A percentile compares a stretch with the other conserved stretches of the same genome.
These are phyloP conservation scores for Colletotrichum spaethianum DNA, from an alignment of 2,329 filamentous ascomycete genomes.

Conservation along the genomic window DNA sequence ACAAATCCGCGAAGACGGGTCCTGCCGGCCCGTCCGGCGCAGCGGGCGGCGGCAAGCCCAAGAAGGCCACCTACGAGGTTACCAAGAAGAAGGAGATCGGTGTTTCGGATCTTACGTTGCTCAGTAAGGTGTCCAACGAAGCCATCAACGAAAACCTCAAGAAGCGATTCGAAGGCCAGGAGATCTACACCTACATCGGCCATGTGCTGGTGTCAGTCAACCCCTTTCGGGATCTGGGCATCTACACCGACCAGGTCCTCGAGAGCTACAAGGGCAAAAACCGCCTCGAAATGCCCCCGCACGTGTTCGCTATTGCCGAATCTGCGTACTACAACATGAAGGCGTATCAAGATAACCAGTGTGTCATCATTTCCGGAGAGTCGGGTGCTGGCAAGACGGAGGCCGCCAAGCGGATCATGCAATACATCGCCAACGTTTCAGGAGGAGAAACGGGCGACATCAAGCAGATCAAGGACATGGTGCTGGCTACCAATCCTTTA, in stretches of 20 bases:
- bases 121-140: slow-evolving; percentile 99
- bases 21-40: slow-evolving; percentile 56
- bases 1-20: slow-evolving; percentile 61
- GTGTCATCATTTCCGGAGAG: slow-evolving; percentile 98
- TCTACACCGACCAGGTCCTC: slow-evolving; percentile 95
- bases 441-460: slow-evolving; percentile 88
- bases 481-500: slow-evolving; percentile 96
- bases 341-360: slow-evolving; percentile 98
- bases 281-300: slow-evolving; percentile 92
- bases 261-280: slow-evolving; percentile 98
- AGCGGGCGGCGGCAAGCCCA: slow-evolving; percentile 74
- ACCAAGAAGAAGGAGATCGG: slow-evolving; percentile 99
- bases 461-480: slow-evolving; percentile 99
- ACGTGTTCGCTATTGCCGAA: slow-evolving; percentile 98
- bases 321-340: slow-evolving; percentile 99
- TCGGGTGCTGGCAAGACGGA: slow-evolving; percentile 99
- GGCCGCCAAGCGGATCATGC: slow-evolving; percentile 98
- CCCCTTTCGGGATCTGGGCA: slow-evolving; percentile 95
- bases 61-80: slow-evolving; percentile 95
- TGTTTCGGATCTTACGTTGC: slow-evolving; percentile 95
- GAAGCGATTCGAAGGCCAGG: slow-evolving; percentile 95
- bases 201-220: slow-evolving; percentile 99
- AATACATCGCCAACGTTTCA: slow-evolving; percentile 98
- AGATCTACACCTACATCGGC: slow-evolving; percentile 99
- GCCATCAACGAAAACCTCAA: slow-evolving; percentile 99